Evolutionary conservation across 441 rosid species (phyloP).

Genomic region (Gossypium schwendimanii): DNA sequence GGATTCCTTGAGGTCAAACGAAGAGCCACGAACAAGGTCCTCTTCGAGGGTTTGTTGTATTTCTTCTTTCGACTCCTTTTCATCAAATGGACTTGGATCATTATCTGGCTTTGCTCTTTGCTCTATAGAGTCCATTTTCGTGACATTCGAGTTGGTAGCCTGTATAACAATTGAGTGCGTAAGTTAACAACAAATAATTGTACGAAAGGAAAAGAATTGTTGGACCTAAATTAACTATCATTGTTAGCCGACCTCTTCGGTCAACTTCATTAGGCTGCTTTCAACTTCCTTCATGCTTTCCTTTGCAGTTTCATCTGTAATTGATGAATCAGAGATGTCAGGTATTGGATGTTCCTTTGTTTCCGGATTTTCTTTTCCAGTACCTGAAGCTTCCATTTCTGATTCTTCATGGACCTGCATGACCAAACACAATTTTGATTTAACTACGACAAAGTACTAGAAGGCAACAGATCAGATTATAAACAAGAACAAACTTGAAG

Average conservation of each 20-base stretch:
- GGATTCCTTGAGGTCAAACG: neutral
- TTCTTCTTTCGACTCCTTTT: neutral
- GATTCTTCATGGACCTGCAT: constrained; percentile 9
- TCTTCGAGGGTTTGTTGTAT: neutral
- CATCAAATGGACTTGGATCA: neutral
- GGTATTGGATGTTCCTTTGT: constrained; percentile 1
- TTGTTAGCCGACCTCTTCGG: constrained; percentile 26
- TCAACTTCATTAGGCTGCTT: constrained; percentile 10
- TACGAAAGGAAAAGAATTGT: neutral
- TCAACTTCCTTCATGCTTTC: constrained; percentile 19
- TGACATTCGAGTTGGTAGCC: constrained; percentile 10
- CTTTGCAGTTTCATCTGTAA: constrained; percentile 9
- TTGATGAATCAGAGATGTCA: constrained; percentile 9
- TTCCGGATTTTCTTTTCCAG: neutral
- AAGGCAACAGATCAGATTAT: neutral
- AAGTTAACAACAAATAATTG: neutral
- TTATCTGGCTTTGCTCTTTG: neutral
- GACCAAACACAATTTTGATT: neutral
- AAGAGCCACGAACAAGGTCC: constrained; percentile 7
- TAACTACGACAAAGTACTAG: neutral
- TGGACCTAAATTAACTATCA: constrained; percentile 1
- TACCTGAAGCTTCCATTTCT: constrained; percentile 8
- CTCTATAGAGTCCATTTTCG: constrained; percentile 4
- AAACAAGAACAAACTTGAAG: neutral
- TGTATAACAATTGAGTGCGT: neutral